A percentile compares a stretch with the other conserved stretches of the same genome.
These are phyloP conservation scores for Chaetomium olivaceum DNA, from an alignment of 2,329 filamentous ascomycete species.

Conservation along the genomic window DNA sequence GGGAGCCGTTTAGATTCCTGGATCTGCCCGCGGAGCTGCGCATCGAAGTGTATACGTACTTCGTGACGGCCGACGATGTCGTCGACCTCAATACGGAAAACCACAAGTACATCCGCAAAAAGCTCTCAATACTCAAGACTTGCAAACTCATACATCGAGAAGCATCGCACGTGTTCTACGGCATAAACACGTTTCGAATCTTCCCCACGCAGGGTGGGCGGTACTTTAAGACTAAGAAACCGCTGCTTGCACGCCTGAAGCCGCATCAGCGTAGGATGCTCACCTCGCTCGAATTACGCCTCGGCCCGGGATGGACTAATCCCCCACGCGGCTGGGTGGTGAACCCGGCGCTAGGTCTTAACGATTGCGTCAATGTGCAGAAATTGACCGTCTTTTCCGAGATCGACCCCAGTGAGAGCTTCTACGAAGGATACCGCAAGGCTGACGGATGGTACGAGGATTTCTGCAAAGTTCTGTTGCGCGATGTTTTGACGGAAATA, in stretches of 20 bases:
- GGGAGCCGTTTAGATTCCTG: conserved; percentile 63
- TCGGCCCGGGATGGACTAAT: conserved; percentile 71
- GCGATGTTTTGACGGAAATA: conserved; percentile 56
- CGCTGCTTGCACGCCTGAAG: conserved; percentile 67
- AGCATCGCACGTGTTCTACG: conserved; percentile 66
- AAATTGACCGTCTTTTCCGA: conserved; percentile 69
- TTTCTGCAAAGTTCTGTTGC: conserved; percentile 62
- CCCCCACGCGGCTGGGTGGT: conserved; percentile 72
- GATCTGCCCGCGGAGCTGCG: conserved; percentile 69
- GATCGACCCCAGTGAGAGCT: conserved; percentile 66
- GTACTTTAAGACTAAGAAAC: conserved; percentile 73
- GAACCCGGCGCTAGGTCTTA: conserved; percentile 62
- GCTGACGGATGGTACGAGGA: conserved; percentile 68
- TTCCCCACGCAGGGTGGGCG: conserved; percentile 65
- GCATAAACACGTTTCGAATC: conserved; percentile 61
- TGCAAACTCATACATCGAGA: conserved; percentile 63
- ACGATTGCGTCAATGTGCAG: conserved; percentile 60
- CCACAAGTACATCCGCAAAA: conserved; percentile 60
- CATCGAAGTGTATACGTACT: conserved; percentile 65
- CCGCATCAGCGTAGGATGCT: conserved; percentile 60
- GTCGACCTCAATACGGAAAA: conserved; percentile 69
- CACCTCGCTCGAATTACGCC: conserved; percentile 65
- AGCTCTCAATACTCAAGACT: conserved; percentile 61
- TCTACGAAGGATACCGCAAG: conserved; percentile 68
- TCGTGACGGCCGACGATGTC: conserved; percentile 57